These are phyloP conservation scores for Salicornia ramosissima DNA, from an alignment of 148 eudicot genomes.

Conservation along the genomic window DNA sequence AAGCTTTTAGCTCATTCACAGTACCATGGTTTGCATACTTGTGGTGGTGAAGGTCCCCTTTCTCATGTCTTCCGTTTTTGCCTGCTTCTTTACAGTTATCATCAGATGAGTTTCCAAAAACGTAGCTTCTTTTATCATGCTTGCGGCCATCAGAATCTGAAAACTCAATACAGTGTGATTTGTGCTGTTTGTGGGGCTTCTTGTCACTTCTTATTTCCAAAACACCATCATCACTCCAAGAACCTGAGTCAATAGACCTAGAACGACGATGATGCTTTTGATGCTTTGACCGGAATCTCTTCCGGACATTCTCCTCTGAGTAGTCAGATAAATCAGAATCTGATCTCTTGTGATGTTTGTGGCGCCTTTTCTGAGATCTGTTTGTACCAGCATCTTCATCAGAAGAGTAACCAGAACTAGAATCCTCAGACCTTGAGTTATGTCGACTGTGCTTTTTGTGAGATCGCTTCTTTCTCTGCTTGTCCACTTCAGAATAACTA, in stretches of 20 bases:
- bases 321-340: slow-evolving; percentile 36
- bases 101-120: slow-evolving; percentile 38
- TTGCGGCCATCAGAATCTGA: slow-evolving; percentile 40
- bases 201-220: slow-evolving; percentile 23
- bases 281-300: slow-evolving; percentile 39
- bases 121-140: slow-evolving; percentile 21
- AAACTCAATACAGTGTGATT: slow-evolving; percentile 29
- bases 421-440: slow-evolving; percentile 26
- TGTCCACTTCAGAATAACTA: slow-evolving; percentile 45
- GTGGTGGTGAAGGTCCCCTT: slow-evolving; percentile 25
- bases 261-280: slow-evolving; percentile 36
- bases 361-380: slow-evolving; percentile 36
- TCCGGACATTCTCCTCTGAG: slow-evolving; percentile 35
- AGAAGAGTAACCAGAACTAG: slow-evolving; percentile 33
- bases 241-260: slow-evolving; percentile 32
- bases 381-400: slow-evolving; percentile 35
- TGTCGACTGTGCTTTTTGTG: slow-evolving; percentile 44
- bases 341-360: slow-evolving; percentile 32
- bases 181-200: slow-evolving; percentile 42
- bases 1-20: background rate
- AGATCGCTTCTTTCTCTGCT: slow-evolving; percentile 36
- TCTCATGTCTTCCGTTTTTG: slow-evolving; percentile 28
- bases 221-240: slow-evolving; percentile 38
- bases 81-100: slow-evolving; percentile 32
- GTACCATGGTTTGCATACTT: slow-evolving; percentile 16